Percentiles rank a stretch among this genome's conserved stretches.
These are phyloP conservation scores for Eremochloa ophiuroides DNA, from an alignment of 176 grass and related monocot genomes.

Conservation along the genomic window DNA sequence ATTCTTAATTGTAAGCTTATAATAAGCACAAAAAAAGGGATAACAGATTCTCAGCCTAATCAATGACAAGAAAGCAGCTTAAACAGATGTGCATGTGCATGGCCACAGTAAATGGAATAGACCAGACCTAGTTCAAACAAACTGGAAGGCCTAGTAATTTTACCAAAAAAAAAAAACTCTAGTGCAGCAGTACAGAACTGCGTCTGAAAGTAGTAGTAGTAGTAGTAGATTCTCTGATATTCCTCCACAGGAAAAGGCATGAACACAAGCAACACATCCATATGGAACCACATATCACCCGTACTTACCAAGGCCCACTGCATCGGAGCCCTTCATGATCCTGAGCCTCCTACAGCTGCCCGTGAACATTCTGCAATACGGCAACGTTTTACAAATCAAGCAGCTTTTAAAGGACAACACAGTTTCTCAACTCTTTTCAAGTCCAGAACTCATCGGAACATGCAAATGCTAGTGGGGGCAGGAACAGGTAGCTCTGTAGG, in stretches of 20 bases:
- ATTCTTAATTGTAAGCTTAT: background rate
- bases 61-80: background rate
- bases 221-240: slow-evolving; percentile 35
- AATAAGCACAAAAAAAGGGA: background rate
- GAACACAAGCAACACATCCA: background rate
- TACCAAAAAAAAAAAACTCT: slow-evolving; percentile 1
- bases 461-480: background rate
- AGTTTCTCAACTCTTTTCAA: slow-evolving; percentile 12
- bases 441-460: slow-evolving; percentile 5
- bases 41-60: background rate
- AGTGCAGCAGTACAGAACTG: background rate
- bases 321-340: slow-evolving; percentile 60
- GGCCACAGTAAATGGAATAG: background rate
- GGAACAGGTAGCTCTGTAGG: background rate
- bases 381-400: background rate
- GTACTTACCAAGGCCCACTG: slow-evolving; percentile 57
- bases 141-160: background rate
- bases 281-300: background rate
- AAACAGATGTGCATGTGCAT: background rate
- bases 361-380: slow-evolving; percentile 43
- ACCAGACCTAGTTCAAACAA: slow-evolving; percentile 14
- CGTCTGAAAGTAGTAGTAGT: slow-evolving; percentile 2
- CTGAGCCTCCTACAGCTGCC: slow-evolving; percentile 49
- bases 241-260: background rate
- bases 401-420: background rate